These are phyloP conservation scores for Backusella tuberculispora DNA, from an alignment of 192 early-diverging fungal genomes.

Conservation along the genomic window DNA sequence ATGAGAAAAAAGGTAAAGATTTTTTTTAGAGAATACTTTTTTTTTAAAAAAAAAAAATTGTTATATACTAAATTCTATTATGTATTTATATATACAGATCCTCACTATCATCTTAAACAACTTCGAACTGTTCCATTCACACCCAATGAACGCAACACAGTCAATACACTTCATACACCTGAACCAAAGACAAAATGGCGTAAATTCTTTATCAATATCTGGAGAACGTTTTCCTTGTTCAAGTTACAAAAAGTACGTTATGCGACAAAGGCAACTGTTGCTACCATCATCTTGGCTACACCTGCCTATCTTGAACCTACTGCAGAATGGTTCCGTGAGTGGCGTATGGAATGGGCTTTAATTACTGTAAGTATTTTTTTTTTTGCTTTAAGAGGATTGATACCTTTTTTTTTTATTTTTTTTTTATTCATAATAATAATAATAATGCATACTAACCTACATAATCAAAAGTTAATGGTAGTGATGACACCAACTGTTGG, in stretches of 20 bases:
- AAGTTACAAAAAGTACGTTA: constrained; percentile 73
- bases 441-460: too few species aligned
- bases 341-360: constrained; percentile 78
- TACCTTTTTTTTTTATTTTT: neutral
- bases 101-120: neutral
- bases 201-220: constrained; percentile 56
- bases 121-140: constrained; percentile 22
- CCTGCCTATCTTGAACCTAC: constrained; percentile 68
- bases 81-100: neutral
- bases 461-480: constrained; percentile 55
- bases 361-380: constrained; percentile 57
- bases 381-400: neutral
- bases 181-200: constrained; percentile 54
- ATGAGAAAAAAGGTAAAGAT: constrained; percentile 3
- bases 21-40: neutral
- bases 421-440: neutral
- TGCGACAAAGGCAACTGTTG: constrained; percentile 74
- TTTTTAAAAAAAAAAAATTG: neutral
- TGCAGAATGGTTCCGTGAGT: constrained; percentile 55
- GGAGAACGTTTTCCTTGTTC: constrained; percentile 64
- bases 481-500: constrained; percentile 90
- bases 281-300: constrained; percentile 61
- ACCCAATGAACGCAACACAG: constrained; percentile 42
- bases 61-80: neutral
- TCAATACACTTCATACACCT: constrained; percentile 66